Evolutionary conservation across 2,329 filamentous ascomycete genomes (phyloP).

Genomic region (Stagonosporopsis vannaccii): DNA sequence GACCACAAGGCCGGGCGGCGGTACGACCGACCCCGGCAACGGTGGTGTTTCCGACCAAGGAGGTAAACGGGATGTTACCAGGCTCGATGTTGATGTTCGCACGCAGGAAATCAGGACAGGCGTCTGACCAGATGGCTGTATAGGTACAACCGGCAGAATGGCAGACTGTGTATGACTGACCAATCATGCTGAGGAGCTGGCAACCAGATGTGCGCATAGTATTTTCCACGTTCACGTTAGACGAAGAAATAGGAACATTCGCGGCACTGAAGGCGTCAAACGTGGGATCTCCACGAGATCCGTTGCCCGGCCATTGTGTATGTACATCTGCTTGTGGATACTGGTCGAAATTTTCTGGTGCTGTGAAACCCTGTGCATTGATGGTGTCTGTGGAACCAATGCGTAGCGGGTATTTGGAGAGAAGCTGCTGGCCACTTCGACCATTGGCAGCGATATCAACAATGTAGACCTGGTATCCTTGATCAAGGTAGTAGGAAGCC

Average conservation of each 20-base stretch:
- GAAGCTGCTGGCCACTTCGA: conserved; percentile 16
- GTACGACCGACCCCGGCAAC: conserved; percentile 22
- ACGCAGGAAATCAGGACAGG: conserved; percentile 29
- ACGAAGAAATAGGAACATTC: conserved; percentile 26
- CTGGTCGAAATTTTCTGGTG: conserved; percentile 19
- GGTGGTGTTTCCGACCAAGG: conserved; percentile 20
- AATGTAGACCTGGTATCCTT: conserved; percentile 33
- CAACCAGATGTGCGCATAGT: conserved; percentile 27
- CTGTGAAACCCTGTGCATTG: conserved; percentile 26
- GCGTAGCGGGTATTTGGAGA: conserved; percentile 19
- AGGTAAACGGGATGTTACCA: conserved; percentile 25
- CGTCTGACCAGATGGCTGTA: conserved; percentile 31
- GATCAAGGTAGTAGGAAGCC: conserved; percentile 29
- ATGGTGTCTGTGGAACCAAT: conserved; percentile 22
- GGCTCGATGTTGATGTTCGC: conserved; percentile 36
- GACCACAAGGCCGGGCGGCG: conserved; percentile 28
- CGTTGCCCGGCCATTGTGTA: conserved; percentile 33
- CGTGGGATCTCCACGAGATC: conserved; percentile 23
- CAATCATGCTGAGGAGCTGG: conserved; percentile 26
- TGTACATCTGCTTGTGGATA: conserved; percentile 25
- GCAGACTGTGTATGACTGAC: conserved; percentile 28
- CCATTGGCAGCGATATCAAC: conserved; percentile 25
- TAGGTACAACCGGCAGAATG: conserved; percentile 33
- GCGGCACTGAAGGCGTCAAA: conserved; percentile 30
- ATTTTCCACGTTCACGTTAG: conserved; percentile 26